phyloP scores from a whole-genome alignment of 305 asterid species.

The Rubia peregrina region DNA sequence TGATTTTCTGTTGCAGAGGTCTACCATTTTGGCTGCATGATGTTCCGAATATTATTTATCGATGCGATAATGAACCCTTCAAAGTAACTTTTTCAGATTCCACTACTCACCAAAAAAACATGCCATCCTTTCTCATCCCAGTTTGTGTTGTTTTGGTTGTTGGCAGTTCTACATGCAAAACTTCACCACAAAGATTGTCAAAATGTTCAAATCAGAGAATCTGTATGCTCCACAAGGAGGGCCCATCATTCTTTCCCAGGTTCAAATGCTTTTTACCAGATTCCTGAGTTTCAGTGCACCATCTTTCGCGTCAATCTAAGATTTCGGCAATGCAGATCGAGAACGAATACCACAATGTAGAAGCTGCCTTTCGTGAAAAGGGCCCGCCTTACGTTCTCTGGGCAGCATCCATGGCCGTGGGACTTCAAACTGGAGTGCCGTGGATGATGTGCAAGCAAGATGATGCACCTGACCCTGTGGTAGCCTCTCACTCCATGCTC shows the following conservation, averaged over 20 bases:
- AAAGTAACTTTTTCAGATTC: constrained; percentile 5
- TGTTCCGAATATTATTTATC: constrained; percentile 51
- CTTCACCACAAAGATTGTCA: constrained; percentile 51
- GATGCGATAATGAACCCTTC: constrained; percentile 65
- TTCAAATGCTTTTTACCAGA: constrained; percentile 7
- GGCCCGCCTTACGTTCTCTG: constrained; percentile 72
- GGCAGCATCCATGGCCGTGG: constrained; percentile 82
- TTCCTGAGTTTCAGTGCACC: not conserved
- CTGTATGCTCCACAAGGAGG: constrained; percentile 88
- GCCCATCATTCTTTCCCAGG: constrained; percentile 86
- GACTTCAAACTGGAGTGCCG: constrained; percentile 73
- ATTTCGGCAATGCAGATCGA: constrained; percentile 44
- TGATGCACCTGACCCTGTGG: constrained; percentile 88
- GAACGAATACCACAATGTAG: constrained; percentile 77
- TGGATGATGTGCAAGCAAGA: constrained; percentile 96
- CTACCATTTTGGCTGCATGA: constrained; percentile 89
- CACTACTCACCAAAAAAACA: not conserved
- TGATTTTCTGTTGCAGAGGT: constrained; percentile 1
- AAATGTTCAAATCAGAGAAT: constrained; percentile 63
- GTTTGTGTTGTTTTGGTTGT: not conserved
- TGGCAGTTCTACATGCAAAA: not conserved
- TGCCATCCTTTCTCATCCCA: not conserved
- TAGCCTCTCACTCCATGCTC: constrained; percentile 13
- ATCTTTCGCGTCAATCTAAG: not conserved
- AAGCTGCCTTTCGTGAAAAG: constrained; percentile 34